Percentiles rank a stretch among this genome's conserved stretches.
Evolutionary conservation across 495 filamentous ascomycete species (phyloP).

Genomic region (Tuber indicum): DNA sequence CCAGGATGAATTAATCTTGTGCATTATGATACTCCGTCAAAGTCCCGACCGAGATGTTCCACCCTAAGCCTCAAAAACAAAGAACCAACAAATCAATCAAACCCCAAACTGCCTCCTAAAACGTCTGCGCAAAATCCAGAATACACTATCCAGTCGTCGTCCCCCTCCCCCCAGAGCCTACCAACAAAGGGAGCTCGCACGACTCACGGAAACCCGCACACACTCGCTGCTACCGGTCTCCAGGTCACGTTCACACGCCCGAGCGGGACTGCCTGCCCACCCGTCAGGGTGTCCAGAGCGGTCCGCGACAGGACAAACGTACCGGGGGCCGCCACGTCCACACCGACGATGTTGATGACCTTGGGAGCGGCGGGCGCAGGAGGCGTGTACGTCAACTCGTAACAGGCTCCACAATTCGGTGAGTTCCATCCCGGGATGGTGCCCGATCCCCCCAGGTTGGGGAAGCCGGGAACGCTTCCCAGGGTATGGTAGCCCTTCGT

Average conservation of each 20-base stretch:
- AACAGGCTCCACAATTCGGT: slow-evolving; percentile 63
- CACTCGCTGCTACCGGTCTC: background rate
- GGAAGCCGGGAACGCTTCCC: slow-evolving; percentile 46
- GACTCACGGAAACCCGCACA: slow-evolving; percentile 5
- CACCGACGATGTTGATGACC: slow-evolving; percentile 56
- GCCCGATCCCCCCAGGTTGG: slow-evolving; percentile 57
- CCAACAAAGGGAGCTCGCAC: background rate
- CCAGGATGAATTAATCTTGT: background rate
- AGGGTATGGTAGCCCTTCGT: slow-evolving; percentile 49
- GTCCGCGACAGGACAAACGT: slow-evolving; percentile 48
- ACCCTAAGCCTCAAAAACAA: background rate
- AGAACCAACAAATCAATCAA: background rate
- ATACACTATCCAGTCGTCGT: background rate
- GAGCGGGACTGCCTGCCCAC: slow-evolving; percentile 49
- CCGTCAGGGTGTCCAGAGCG: slow-evolving; percentile 64
- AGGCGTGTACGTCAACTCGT: slow-evolving; percentile 51
- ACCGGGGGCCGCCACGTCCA: slow-evolving; percentile 57
- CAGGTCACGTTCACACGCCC: slow-evolving; percentile 54
- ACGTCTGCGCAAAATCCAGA: background rate
- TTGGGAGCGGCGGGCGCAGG: slow-evolving; percentile 46
- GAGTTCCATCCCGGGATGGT: slow-evolving; percentile 57
- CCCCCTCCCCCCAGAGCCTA: background rate
- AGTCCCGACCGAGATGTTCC: background rate
- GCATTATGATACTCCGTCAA: background rate
- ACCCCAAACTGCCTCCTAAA: background rate